Conservation (phyloP, 2,329 filamentous ascomycete genomes). For the Calonectria crousiana region DNA sequence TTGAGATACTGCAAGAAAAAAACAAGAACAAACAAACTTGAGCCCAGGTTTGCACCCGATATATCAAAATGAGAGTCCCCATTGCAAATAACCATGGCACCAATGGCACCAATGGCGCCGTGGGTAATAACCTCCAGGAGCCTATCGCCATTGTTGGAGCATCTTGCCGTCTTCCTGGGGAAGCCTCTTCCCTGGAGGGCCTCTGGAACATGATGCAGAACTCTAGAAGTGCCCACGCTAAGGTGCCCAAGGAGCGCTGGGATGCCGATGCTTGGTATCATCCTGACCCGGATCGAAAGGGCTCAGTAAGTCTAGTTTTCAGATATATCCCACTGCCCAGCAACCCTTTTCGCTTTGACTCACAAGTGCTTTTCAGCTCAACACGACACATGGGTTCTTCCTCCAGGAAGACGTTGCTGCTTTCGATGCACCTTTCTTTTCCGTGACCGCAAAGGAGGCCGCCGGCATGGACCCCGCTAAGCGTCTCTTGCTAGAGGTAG, state of each 20-base stretch:
- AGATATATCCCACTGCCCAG: background rate
- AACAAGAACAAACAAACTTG: background rate
- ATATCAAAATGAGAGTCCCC: background rate
- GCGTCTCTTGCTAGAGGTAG: conserved; percentile 60
- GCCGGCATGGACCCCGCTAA: conserved; percentile 62
- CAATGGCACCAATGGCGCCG: background rate
- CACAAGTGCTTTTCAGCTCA: background rate
- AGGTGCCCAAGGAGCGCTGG: conserved; percentile 14
- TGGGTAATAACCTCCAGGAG: background rate
- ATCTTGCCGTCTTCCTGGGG: background rate
- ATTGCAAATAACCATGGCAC: background rate
- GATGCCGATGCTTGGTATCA: background rate
- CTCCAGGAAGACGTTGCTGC: background rate
- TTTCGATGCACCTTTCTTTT: background rate
- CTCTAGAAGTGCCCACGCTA: background rate
- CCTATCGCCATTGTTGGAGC: background rate
- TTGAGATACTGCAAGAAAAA: background rate
- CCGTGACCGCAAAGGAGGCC: conserved; percentile 46
- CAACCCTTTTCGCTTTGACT: background rate
- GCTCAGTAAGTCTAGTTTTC: conserved; percentile 4
- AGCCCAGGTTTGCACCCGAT: background rate
- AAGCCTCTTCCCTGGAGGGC: background rate
- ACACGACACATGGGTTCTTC: background rate
- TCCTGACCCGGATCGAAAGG: background rate
- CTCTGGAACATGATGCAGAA: background rate